Evolutionary conservation across 768 basidiomycete species (phyloP).

Genomic region (Rhizopogon salebrosus): DNA sequence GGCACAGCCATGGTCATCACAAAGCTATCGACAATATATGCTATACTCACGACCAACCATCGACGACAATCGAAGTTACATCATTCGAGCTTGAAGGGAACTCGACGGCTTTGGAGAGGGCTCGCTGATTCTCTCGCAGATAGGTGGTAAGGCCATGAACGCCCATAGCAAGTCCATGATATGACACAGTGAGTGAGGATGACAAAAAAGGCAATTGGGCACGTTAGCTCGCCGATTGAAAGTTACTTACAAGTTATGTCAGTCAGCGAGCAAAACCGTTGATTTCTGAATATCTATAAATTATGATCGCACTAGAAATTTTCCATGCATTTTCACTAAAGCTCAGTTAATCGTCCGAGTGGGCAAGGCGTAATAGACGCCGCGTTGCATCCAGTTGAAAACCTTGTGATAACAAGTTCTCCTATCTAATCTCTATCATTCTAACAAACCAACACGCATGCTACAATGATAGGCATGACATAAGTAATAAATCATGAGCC

Average conservation of each 20-base stretch:
- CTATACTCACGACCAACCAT: conserved; percentile 80
- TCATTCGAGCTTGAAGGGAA: conserved; percentile 17
- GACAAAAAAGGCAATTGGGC: conserved; percentile 1
- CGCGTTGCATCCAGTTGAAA: background rate
- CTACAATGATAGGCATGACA: no score
- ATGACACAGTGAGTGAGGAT: background rate
- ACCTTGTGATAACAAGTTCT: no score
- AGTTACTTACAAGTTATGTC: background rate
- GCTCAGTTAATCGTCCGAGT: background rate
- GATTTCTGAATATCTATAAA: no score
- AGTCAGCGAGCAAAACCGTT: no score
- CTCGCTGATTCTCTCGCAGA: conserved; percentile 39
- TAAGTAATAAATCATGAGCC: no score
- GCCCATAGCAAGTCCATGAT: conserved; percentile 34
- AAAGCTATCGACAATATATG: conserved; percentile 6
- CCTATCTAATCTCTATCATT: no score
- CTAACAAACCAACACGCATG: background rate
- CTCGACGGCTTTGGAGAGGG: conserved; percentile 33
- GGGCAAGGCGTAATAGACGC: background rate
- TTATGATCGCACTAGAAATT: no score
- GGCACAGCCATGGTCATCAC: conserved; percentile 6
- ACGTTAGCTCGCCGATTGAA: background rate
- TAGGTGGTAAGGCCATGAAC: conserved; percentile 50
- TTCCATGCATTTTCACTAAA: no score
- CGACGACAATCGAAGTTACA: conserved; percentile 57